These are phyloP conservation scores for Xylaria sp. DNA, from an alignment of 2,329 filamentous ascomycete genomes.

Conservation along the genomic window DNA sequence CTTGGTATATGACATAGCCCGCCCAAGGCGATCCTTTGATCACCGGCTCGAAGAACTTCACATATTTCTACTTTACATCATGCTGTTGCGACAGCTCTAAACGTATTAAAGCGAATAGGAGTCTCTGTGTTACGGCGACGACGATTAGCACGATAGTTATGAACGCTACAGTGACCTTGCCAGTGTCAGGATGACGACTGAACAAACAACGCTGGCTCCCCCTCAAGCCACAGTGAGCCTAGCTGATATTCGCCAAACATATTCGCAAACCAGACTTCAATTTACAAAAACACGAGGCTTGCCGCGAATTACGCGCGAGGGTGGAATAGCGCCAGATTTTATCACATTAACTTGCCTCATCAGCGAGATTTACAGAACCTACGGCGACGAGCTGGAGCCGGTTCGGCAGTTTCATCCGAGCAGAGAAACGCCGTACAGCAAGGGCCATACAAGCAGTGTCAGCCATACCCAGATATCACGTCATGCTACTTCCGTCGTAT, in stretches of 20 bases:
- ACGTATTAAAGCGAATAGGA: not conserved
- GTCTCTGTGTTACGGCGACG: not conserved
- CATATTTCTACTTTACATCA: not conserved
- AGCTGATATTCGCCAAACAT: slow-evolving; percentile 3
- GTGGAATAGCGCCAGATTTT: slow-evolving; percentile 7
- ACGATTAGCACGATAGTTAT: not conserved
- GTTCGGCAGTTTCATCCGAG: slow-evolving; percentile 5
- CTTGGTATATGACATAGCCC: not conserved
- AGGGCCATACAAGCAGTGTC: slow-evolving; percentile 9
- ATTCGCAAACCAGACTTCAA: not conserved
- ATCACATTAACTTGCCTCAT: slow-evolving; percentile 10
- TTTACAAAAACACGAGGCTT: slow-evolving; percentile 1
- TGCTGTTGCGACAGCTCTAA: not conserved
- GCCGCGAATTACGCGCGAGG: slow-evolving; percentile 1
- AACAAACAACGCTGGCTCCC: not conserved
- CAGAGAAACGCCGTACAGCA: slow-evolving; percentile 7
- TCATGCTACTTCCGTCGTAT: not conserved
- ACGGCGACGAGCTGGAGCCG: slow-evolving; percentile 3
- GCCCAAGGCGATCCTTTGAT: not conserved
- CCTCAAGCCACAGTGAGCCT: slow-evolving; percentile 6
- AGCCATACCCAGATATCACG: slow-evolving; percentile 5
- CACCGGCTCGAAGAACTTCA: not conserved
- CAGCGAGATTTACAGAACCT: slow-evolving; percentile 3
- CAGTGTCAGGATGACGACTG: not conserved
- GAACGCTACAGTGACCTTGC: not conserved